Conservation (phyloP, 306 rosid species). For the Neltuma alba region DNA sequence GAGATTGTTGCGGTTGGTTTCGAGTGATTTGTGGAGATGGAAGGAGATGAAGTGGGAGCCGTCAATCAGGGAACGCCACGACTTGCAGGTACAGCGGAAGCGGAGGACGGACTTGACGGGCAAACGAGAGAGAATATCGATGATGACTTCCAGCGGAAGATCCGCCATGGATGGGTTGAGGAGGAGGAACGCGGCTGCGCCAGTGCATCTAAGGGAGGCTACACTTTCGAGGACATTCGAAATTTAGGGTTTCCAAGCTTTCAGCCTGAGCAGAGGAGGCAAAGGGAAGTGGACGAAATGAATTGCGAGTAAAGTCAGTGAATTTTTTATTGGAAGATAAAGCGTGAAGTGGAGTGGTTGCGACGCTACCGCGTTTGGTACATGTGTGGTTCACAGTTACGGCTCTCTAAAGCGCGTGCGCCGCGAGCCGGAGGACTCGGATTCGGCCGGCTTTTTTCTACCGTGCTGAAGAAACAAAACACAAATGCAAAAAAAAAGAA, state of each 20-base stretch:
- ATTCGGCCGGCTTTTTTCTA: too few relatives aligned
- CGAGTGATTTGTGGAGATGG: constrained; percentile 45
- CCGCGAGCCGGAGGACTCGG: too few relatives aligned
- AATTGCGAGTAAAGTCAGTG: background rate
- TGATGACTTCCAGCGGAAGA: constrained; percentile 61
- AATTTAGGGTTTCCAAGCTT: background rate
- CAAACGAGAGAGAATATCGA: constrained; percentile 49
- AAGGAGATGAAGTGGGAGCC: constrained; percentile 41
- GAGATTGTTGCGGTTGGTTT: constrained; percentile 21
- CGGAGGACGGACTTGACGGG: constrained; percentile 46
- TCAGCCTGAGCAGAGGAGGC: too few relatives aligned
- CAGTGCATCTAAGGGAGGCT: background rate
- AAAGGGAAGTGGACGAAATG: accelerated
- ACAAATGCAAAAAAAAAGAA: too few relatives aligned
- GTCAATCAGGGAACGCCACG: constrained; percentile 57
- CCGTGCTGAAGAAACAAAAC: too few relatives aligned
- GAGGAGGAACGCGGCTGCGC: background rate
- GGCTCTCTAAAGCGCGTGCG: too few relatives aligned
- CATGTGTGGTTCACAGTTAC: background rate
- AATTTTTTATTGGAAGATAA: background rate
- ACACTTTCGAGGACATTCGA: too few relatives aligned
- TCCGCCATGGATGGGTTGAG: constrained; percentile 38
- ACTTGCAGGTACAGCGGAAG: constrained; percentile 46
- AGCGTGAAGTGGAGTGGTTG: background rate
- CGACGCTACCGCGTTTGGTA: background rate